These are phyloP conservation scores for Phycomyces blakesleeanus DNA, from an alignment of 192 early-diverging fungal genomes.

Conservation along the genomic window DNA sequence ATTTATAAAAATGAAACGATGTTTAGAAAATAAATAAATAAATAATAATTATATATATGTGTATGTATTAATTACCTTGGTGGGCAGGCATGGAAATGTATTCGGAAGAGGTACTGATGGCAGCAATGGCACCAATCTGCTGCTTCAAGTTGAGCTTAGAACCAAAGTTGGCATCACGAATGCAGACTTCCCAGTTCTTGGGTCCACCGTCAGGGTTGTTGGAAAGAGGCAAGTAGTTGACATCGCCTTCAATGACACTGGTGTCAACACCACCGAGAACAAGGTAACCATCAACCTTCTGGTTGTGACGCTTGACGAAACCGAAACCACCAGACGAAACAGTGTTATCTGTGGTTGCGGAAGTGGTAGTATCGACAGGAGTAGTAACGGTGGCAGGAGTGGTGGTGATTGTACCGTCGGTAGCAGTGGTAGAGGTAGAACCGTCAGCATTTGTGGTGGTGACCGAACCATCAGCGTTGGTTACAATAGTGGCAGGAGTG, in stretches of 20 bases:
- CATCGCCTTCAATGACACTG: conserved; percentile 20
- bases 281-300: conserved; percentile 31
- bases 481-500: not conserved
- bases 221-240: conserved; percentile 15
- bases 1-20: not conserved
- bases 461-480: not conserved
- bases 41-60: too few relatives aligned
- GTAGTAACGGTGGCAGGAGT: not conserved
- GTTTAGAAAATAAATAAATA: too few relatives aligned
- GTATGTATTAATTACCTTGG: too few relatives aligned
- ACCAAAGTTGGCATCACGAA: conserved; percentile 28
- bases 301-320: conserved; percentile 24
- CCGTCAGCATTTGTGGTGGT: not conserved
- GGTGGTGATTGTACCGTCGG: not conserved
- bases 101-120: conserved; percentile 29
- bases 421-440: not conserved
- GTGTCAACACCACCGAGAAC: conserved; percentile 31
- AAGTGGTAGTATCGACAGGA: conserved; percentile 2
- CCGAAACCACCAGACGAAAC: conserved; percentile 18
- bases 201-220: conserved; percentile 7
- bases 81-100: conserved; percentile 27
- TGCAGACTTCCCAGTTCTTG: conserved; percentile 34
- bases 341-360: not conserved
- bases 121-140: conserved; percentile 24
- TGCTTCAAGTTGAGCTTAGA: conserved; percentile 15